Evolutionary conservation across 495 filamentous ascomycete genomes (phyloP).

Genomic region (Echria macrotheca): DNA sequence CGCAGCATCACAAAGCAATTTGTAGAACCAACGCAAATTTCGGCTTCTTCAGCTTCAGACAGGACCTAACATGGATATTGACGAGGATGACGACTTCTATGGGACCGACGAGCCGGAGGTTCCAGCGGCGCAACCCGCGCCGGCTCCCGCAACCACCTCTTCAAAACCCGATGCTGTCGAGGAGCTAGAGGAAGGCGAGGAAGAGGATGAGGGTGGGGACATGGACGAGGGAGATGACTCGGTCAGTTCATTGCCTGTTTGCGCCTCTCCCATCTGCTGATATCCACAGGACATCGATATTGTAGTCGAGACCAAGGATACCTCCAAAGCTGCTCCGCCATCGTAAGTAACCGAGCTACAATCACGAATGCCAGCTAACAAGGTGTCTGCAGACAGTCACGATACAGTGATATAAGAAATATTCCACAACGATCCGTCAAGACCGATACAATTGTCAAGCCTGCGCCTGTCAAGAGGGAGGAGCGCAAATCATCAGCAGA

Average conservation of each 20-base stretch:
- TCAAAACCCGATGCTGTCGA: slow-evolving; percentile 31
- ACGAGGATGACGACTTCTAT: slow-evolving; percentile 70
- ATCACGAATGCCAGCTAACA: not conserved
- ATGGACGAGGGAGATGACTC: slow-evolving; percentile 66
- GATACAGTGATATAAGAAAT: slow-evolving; percentile 60
- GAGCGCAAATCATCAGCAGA: slow-evolving; percentile 27
- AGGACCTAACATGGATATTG: slow-evolving; percentile 53
- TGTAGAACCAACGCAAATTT: not conserved
- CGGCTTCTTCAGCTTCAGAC: not conserved
- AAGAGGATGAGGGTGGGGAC: slow-evolving; percentile 65
- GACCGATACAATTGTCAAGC: slow-evolving; percentile 40
- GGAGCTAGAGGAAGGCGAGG: slow-evolving; percentile 54
- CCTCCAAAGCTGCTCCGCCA: slow-evolving; percentile 62
- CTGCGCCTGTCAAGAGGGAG: slow-evolving; percentile 45
- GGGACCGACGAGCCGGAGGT: slow-evolving; percentile 42
- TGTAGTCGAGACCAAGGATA: slow-evolving; percentile 81
- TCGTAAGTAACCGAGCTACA: slow-evolving; percentile 41
- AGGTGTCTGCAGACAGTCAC: slow-evolving; percentile 36
- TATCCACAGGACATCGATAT: slow-evolving; percentile 82
- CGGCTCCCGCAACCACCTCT: slow-evolving; percentile 9
- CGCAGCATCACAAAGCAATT: slow-evolving; percentile 1
- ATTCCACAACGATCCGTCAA: slow-evolving; percentile 59
- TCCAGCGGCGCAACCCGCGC: slow-evolving; percentile 20
- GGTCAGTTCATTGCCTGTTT: slow-evolving; percentile 23
- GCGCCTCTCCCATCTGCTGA: slow-evolving; percentile 16